These are phyloP conservation scores for Coemansia sp. DNA, from an alignment of 371 early-diverging fungal species.

Conservation along the genomic window DNA sequence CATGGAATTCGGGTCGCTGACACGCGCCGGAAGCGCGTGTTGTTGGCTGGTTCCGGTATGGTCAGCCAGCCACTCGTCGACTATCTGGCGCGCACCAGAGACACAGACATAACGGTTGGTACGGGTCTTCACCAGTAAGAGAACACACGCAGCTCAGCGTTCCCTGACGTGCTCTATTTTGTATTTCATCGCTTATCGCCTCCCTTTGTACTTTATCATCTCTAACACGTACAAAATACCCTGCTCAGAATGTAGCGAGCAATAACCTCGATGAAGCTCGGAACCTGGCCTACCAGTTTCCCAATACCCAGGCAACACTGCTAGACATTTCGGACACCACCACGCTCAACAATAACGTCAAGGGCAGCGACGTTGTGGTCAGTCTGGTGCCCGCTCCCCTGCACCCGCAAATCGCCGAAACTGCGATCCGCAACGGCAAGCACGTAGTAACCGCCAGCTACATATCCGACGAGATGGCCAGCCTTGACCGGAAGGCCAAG, in stretches of 20 bases:
- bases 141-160: no score
- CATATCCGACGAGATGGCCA: conserved; percentile 89
- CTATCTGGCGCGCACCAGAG: conserved; percentile 57
- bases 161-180: no score
- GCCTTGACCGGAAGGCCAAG: conserved; percentile 68
- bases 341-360: conserved; percentile 64
- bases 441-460: conserved; percentile 97
- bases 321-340: conserved; percentile 56
- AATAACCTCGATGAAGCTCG: conserved; percentile 70
- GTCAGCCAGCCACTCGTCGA: conserved; percentile 90
- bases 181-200: no score
- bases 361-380: conserved; percentile 84
- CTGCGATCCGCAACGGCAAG: conserved; percentile 80
- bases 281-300: conserved; percentile 59
- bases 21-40: conserved; percentile 52
- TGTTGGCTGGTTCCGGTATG: conserved; percentile 92
- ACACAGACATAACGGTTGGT: conserved; percentile 58
- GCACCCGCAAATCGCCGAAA: conserved; percentile 80
- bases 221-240: not conserved
- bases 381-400: conserved; percentile 94
- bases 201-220: no score
- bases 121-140: conserved; percentile 5
- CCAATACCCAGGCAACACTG: conserved; percentile 49
- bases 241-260: conserved; percentile 61
- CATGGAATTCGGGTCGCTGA: conserved; percentile 35